Evolutionary conservation across 805 yeast genomes (phyloP), one percentile per base, ranked within the genome.

Genomic region (Cyberlindnera maritima): DNA sequence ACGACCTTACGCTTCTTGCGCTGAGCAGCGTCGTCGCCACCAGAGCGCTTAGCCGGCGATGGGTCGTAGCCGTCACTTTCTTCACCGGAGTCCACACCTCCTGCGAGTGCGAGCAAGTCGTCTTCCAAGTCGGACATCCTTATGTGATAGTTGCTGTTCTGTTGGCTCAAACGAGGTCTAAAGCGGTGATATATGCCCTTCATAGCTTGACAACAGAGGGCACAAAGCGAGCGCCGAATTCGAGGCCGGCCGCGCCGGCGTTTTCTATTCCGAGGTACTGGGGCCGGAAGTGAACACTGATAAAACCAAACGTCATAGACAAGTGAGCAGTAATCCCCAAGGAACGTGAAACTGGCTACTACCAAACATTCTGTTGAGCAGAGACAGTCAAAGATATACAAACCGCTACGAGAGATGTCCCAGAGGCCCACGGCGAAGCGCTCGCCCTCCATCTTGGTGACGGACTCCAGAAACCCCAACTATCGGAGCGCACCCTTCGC

Each of bases 81-180:
- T 15, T 60, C 52, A 18, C 61, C 71, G 29, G 67, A 63, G 14
- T 72, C 80, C 33, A 68, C 64, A 50, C 96, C 64, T 50, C 95
- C 98, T 43, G 99, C 99, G 59, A 94, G 79, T 18, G 97, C 98
- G 63, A 92, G 79, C 70, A 94, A 78, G 77, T 94, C 99, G 65
- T 92, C 98, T 64, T 91, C 97, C 62, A 89, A 80, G 63, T 81
- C 96, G 50, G 60, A 54, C 64, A 61, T 59, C 18, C 6, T 4
- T 21, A 4, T n/a, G 14, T 19, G 25, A 3, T 20, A 13, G 18
- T 28, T 11, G 31, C 31, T 28, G 31, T 28, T 7, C 13, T 28
- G 31, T 28, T 28, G 13, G 25, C 9, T 21, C 8, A 21, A 21
- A 9, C 9, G 25, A 9, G 5, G 25, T n/a, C n/a, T n/a, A 21